Base-by-base conservation (phyloP, 768 basidiomycete genomes). In the Phlebiopsis gigantea region DNA sequence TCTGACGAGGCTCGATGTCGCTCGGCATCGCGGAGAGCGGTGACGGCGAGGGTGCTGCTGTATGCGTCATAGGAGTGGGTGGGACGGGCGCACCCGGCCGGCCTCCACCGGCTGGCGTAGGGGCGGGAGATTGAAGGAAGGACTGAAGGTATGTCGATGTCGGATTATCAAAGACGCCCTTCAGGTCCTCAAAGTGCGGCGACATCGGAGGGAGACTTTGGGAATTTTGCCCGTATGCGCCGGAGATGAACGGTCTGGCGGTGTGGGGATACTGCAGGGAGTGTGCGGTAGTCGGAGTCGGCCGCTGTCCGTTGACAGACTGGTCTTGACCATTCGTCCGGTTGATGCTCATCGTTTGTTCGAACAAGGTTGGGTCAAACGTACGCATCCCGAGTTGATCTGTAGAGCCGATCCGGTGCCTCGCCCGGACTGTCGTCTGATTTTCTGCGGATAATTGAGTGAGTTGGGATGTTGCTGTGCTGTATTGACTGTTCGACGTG, bases 11-110 rank as follows among this genome's bases (percentile, higher is more conserved):
- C 41, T 69, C 71, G 51, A 68, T 56, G 26, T 69, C 69, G 14
- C 73, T 75, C 46, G 79, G 79, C 56, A 74, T 75, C 42, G 75
- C 77, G 1, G 82, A 80, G 21, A 85, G 66, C 0, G 88, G 88
- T 0, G 84, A 87, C 0, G 87, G 89, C 0, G 87, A 85, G 0
- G 87, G 85, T 1, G 87, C 85, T 7, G 85, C 80, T 0, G 87
- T 87, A 57, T 87, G 84, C 48, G 80, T 85, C 54, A 87, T 86
- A 2, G 88, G 89, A 0, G 90, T 91, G 0, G 90, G 88, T 0
- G 90, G 89, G 41, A 90, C 78, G 17, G 90, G 90, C 21, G 50
- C 50, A 9, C 17, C 26, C 22, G 31, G 50, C n/a, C 50, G 30
- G n/a, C 4, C 31, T 0, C 87, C 89, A 57, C 83, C 81, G 0